phyloP scores from a whole-genome alignment of 2,329 filamentous ascomycete species.

The Cladosporium phlei region DNA sequence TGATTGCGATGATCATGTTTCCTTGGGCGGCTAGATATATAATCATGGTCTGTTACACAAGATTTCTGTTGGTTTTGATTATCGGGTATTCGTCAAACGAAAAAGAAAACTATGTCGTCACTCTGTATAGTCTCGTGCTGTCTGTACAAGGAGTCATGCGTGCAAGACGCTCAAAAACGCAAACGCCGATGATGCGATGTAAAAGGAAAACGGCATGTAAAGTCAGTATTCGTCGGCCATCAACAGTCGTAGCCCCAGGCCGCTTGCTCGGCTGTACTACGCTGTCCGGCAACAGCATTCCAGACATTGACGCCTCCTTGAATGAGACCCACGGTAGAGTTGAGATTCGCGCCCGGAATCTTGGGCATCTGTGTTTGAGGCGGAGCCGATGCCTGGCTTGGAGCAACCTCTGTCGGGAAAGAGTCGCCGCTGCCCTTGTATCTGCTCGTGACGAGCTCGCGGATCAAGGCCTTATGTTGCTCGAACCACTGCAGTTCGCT shows the following conservation, averaged over 20 bases:
- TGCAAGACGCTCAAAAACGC: too few relatives aligned
- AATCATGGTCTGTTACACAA: too few relatives aligned
- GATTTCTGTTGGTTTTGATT: too few relatives aligned
- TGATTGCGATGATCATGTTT: too few relatives aligned
- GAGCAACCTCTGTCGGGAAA: constrained; percentile 34
- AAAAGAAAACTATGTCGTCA: too few relatives aligned
- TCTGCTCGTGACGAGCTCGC: constrained; percentile 56
- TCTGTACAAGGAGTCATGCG: too few relatives aligned
- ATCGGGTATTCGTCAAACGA: too few relatives aligned
- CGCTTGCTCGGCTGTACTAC: background rate
- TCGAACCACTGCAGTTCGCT: constrained; percentile 56
- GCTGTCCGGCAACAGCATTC: constrained; percentile 18
- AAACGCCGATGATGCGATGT: too few relatives aligned
- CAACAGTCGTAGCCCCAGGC: constrained; percentile 13
- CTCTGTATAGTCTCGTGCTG: too few relatives aligned
- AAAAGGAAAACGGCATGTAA: too few relatives aligned
- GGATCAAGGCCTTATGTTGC: constrained; percentile 58
- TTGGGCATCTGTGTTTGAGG: constrained; percentile 15
- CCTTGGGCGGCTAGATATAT: too few relatives aligned
- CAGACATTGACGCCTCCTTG: constrained; percentile 23
- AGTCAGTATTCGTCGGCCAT: background rate
- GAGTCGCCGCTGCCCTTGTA: constrained; percentile 40
- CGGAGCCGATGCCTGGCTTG: constrained; percentile 38
- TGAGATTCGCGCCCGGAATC: constrained; percentile 21
- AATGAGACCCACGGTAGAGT: constrained; percentile 24